Conservation (phyloP, 352 stramenopile genomes). For the Phytophthora citricola region DNA sequence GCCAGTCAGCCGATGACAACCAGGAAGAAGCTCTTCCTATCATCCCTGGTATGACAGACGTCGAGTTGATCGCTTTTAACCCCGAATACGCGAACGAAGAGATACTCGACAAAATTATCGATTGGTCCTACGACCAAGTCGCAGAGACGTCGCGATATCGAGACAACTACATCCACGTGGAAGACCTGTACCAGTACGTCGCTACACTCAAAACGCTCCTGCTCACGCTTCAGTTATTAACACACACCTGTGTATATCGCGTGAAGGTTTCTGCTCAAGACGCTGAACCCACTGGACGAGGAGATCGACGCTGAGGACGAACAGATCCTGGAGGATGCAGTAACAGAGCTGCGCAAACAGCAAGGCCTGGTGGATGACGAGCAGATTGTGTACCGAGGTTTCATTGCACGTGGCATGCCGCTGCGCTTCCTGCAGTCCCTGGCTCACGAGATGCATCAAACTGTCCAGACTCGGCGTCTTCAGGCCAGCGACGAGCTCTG, state of each 20-base stretch:
- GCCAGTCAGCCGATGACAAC: slow-evolving; percentile 7
- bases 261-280: slow-evolving; percentile 56
- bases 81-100: slow-evolving; percentile 57
- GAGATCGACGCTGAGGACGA: slow-evolving; percentile 55
- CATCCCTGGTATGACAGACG: slow-evolving; percentile 45
- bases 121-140: slow-evolving; percentile 70
- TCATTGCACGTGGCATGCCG: slow-evolving; percentile 61
- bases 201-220: background rate
- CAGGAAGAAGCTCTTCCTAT: slow-evolving; percentile 22
- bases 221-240: background rate
- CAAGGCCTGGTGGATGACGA: slow-evolving; percentile 56
- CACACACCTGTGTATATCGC: background rate
- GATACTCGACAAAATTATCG: slow-evolving; percentile 58
- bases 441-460: slow-evolving; percentile 59
- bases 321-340: slow-evolving; percentile 40
- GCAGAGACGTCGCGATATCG: slow-evolving; percentile 41
- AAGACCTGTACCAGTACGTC: slow-evolving; percentile 58
- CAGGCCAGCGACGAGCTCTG: slow-evolving; percentile 41
- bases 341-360: slow-evolving; percentile 41
- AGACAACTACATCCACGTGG: slow-evolving; percentile 58
- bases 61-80: slow-evolving; percentile 68
- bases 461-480: slow-evolving; percentile 38
- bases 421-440: slow-evolving; percentile 54
- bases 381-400: slow-evolving; percentile 58
- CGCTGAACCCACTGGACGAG: slow-evolving; percentile 64